Percentiles rank a stretch among this genome's conserved stretches.
These are phyloP conservation scores for Jacaranda mimosifolia DNA, from an alignment of 257 asterid species.

Conservation along the genomic window DNA sequence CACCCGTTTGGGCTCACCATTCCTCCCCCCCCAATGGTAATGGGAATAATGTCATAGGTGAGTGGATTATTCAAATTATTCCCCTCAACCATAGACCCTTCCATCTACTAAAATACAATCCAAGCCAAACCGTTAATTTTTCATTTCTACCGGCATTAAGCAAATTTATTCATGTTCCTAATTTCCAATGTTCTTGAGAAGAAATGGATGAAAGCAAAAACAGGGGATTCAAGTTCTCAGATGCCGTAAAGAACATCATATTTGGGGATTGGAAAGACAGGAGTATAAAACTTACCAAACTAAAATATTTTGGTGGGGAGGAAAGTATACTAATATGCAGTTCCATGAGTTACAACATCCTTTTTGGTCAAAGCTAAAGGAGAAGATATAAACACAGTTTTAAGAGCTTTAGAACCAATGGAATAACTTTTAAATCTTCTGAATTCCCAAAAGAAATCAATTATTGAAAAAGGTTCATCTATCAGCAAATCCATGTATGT, in stretches of 20 bases:
- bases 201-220: background rate
- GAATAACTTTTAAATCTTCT: background rate
- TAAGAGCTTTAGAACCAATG: background rate
- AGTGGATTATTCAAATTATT: slow-evolving; percentile 65
- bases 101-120: slow-evolving; percentile 65
- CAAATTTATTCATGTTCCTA: background rate
- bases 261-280: too few species aligned
- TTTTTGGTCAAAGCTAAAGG: too few species aligned
- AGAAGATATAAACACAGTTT: too few species aligned
- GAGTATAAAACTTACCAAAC: too few species aligned
- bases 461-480: background rate
- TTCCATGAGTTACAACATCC: too few species aligned
- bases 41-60: slow-evolving; percentile 81
- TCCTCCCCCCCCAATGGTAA: slow-evolving; percentile 84
- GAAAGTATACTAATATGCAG: background rate
- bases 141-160: too few species aligned
- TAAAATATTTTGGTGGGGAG: background rate
- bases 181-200: background rate
- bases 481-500: too few species aligned
- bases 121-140: too few species aligned
- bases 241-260: too few species aligned
- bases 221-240: background rate
- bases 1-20: slow-evolving; percentile 40
- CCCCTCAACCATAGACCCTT: slow-evolving; percentile 66
- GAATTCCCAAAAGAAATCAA: background rate